Percentiles rank a stretch among this genome's conserved stretches.
Conservation (phyloP, 495 filamentous ascomycete genomes). For the Talaromyces adpressus region DNA sequence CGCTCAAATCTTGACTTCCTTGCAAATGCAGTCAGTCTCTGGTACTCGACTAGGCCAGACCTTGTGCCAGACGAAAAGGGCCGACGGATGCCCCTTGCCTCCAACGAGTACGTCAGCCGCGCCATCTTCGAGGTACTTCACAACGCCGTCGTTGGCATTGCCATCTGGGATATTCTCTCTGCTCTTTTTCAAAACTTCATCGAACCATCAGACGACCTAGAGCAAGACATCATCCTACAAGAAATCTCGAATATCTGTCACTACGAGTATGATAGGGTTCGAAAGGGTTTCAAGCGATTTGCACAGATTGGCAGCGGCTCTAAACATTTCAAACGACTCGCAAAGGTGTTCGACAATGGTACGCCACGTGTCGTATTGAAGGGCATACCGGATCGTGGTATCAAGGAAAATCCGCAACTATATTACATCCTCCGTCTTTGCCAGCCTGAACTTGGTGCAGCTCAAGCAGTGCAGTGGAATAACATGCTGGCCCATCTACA, state of each 20-base stretch:
- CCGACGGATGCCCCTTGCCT: conserved; percentile 14
- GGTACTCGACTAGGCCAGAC: conserved; percentile 26
- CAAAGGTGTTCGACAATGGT: conserved; percentile 20
- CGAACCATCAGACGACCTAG: conserved; percentile 12
- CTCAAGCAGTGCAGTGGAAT: conserved; percentile 18
- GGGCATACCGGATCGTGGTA: conserved; percentile 19
- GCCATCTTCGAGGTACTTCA: conserved; percentile 29
- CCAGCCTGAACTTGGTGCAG: conserved; percentile 13
- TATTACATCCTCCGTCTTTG: conserved; percentile 27
- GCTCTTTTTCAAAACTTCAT: conserved; percentile 21
- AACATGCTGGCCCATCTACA: conserved; percentile 19
- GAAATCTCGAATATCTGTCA: conserved; percentile 30
- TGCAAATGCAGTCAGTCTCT: conserved; percentile 19
- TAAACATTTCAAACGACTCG: conserved; percentile 26
- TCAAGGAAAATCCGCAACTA: conserved; percentile 15
- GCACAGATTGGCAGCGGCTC: conserved; percentile 16
- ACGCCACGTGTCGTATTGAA: conserved; percentile 21
- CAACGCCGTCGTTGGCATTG: conserved; percentile 15
- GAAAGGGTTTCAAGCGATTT: conserved; percentile 21
- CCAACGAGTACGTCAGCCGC: conserved; percentile 24
- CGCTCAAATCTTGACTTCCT: conserved; percentile 25
- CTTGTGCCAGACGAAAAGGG: conserved; percentile 28
- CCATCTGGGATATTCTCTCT: conserved; percentile 29
- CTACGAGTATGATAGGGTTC: conserved; percentile 24
- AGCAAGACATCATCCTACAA: conserved; percentile 21